Percentiles rank a stretch among this genome's conserved stretches.
phyloP scores from a whole-genome alignment of 495 filamentous ascomycete genomes.

The Amniculicola lignicola region DNA sequence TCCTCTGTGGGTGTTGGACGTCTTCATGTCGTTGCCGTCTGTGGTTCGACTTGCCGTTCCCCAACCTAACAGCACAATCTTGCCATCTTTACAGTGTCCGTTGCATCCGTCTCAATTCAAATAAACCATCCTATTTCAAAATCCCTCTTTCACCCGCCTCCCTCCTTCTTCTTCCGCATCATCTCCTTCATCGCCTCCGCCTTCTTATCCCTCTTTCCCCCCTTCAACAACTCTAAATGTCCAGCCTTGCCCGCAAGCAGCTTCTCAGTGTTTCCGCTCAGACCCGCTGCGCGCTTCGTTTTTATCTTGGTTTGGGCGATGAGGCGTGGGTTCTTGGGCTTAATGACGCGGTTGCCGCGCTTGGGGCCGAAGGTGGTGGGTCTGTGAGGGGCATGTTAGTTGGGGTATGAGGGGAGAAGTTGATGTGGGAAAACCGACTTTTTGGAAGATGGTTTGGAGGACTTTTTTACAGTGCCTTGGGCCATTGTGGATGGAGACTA shows the following conservation, averaged over 20 bases:
- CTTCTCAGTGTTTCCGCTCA: conserved; percentile 63
- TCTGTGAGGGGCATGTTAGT: conserved; percentile 24
- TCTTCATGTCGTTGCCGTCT: too few relatives aligned
- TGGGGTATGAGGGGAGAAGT: not conserved
- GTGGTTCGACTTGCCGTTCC: too few relatives aligned
- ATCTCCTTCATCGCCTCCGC: conserved; percentile 47
- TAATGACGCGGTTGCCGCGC: conserved; percentile 59
- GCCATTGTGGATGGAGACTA: conserved; percentile 31
- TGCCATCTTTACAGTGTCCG: not conserved
- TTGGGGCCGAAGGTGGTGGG: conserved; percentile 42
- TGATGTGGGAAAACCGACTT: conserved; percentile 9
- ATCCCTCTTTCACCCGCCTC: not conserved
- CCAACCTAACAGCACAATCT: too few relatives aligned
- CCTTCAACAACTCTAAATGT: conserved; percentile 67
- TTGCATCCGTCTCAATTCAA: not conserved
- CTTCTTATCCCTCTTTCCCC: conserved; percentile 65
- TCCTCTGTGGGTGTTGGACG: too few relatives aligned
- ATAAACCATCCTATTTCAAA: not conserved
- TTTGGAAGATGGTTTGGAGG: conserved; percentile 28
- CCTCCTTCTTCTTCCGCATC: not conserved
- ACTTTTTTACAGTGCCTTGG: conserved; percentile 38
- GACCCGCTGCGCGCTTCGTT: conserved; percentile 66
- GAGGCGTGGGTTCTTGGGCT: conserved; percentile 63
- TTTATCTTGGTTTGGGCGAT: conserved; percentile 59
- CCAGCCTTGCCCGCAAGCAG: conserved; percentile 66